Evolutionary conservation across 768 basidiomycete genomes (phyloP).

Genomic region (Suillus luteus): DNA sequence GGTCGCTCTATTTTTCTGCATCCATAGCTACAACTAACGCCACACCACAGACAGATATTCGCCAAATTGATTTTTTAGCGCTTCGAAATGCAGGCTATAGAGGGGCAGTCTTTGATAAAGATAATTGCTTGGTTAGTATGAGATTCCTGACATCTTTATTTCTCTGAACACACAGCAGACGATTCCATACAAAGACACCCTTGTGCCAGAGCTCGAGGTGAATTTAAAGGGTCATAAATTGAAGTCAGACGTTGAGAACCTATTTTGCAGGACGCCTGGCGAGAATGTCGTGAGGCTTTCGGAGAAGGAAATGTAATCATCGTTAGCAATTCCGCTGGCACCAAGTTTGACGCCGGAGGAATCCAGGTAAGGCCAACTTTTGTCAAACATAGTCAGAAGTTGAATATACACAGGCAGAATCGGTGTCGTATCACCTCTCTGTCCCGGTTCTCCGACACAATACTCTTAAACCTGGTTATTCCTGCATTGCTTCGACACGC

Average conservation of each 20-base stretch:
- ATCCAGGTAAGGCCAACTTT: conserved; percentile 63
- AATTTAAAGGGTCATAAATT: conserved; percentile 18
- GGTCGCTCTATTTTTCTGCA: conserved; percentile 43
- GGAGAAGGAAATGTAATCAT: conserved; percentile 80
- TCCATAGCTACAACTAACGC: conserved; percentile 13
- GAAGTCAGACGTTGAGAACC: background rate
- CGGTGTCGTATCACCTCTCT: conserved; percentile 72
- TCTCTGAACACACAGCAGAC: conserved; percentile 53
- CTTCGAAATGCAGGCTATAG: conserved; percentile 77
- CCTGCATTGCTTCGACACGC: conserved; percentile 71
- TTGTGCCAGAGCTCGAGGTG: conserved; percentile 79
- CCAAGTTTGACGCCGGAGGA: conserved; percentile 70
- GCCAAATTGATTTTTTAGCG: conserved; percentile 75
- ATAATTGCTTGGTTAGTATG: conserved; percentile 84
- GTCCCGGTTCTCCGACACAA: conserved; percentile 83
- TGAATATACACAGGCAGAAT: conserved; percentile 68
- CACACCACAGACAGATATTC: conserved; percentile 71
- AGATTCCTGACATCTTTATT: background rate
- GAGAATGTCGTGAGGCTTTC: conserved; percentile 68
- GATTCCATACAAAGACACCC: conserved; percentile 68
- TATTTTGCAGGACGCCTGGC: conserved; percentile 68
- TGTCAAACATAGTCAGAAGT: background rate
- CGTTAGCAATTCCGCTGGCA: conserved; percentile 94
- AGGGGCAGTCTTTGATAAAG: conserved; percentile 96
- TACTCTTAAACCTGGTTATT: conserved; percentile 76